Conservation (phyloP, 768 basidiomycete genomes). For the Arthromyces matolae region DNA sequence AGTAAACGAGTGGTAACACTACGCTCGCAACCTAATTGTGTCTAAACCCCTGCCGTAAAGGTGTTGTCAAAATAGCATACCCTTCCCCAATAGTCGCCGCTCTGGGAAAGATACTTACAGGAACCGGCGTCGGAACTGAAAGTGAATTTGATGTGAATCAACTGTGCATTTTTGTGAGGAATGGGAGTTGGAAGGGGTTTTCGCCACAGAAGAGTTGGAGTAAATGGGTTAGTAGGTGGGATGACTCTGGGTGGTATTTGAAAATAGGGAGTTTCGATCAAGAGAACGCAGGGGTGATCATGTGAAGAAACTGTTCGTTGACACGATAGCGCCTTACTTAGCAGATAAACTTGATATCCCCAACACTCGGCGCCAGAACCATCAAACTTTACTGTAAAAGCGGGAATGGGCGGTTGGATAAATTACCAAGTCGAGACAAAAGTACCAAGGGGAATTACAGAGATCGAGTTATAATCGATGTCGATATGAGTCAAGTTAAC, state of each 20-base stretch:
- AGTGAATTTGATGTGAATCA: slow-evolving; percentile 14
- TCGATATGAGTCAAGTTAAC: not conserved
- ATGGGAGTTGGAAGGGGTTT: too few species aligned
- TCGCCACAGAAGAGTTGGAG: too few species aligned
- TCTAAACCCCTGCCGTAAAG: slow-evolving; percentile 4
- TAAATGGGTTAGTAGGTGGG: too few species aligned
- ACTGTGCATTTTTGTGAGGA: slow-evolving; percentile 4
- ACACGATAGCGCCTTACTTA: not conserved
- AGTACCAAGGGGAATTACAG: not conserved
- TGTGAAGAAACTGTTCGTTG: too few species aligned
- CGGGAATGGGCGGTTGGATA: slow-evolving; percentile 6
- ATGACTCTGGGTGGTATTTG: too few species aligned
- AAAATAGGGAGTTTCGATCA: too few species aligned
- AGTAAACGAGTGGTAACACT: too few species aligned
- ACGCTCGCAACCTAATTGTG: too few species aligned
- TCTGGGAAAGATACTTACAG: slow-evolving; percentile 10
- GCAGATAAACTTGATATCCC: slow-evolving; percentile 1
- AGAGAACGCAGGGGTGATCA: too few species aligned
- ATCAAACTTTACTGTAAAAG: slow-evolving; percentile 15
- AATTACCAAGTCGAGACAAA: not conserved
- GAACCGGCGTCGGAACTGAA: too few species aligned
- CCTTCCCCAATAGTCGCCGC: slow-evolving; percentile 9
- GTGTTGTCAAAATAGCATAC: slow-evolving; percentile 4
- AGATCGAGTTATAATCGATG: slow-evolving; percentile 6
- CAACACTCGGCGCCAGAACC: slow-evolving; percentile 12